phyloP scores from a whole-genome alignment of 2,329 filamentous ascomycete genomes.

The Colletotrichum sp. region DNA sequence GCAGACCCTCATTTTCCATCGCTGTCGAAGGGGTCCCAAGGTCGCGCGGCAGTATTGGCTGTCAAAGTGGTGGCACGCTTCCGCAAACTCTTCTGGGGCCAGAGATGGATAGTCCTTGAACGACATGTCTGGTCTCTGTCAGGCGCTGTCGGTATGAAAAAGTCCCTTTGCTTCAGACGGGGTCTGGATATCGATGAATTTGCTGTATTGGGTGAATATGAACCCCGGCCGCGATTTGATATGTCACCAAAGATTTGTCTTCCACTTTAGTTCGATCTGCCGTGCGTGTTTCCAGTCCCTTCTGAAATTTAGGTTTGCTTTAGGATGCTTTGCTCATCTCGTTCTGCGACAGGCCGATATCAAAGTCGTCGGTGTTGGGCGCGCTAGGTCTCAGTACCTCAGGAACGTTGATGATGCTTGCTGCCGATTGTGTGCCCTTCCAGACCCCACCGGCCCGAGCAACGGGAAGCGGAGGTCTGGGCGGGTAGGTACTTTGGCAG shows the following conservation, averaged over 20 bases:
- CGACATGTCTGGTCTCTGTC: not conserved
- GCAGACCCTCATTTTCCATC: constrained; percentile 60
- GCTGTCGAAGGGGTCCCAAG: constrained; percentile 56
- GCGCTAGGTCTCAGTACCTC: not conserved
- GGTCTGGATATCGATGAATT: not conserved
- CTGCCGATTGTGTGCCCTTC: constrained; percentile 10
- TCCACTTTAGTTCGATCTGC: not conserved
- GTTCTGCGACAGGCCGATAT: not conserved
- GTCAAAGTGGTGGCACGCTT: constrained; percentile 68
- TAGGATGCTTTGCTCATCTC: not conserved
- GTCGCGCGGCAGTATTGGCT: constrained; percentile 62
- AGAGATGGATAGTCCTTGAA: constrained; percentile 67
- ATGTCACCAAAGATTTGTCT: not conserved
- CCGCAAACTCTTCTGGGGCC: constrained; percentile 64
- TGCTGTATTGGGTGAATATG: not conserved
- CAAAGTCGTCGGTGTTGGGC: not conserved
- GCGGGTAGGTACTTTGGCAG: not conserved
- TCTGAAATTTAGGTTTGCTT: not conserved
- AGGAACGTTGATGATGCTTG: not conserved
- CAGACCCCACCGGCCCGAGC: not conserved
- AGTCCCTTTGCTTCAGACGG: not conserved
- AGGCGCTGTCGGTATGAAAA: not conserved
- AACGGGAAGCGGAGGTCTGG: not conserved
- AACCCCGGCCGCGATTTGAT: not conserved
- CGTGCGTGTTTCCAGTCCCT: not conserved